Evolutionary conservation across 257 asterid genomes (phyloP).

Genomic region (Gentiana straminea): DNA sequence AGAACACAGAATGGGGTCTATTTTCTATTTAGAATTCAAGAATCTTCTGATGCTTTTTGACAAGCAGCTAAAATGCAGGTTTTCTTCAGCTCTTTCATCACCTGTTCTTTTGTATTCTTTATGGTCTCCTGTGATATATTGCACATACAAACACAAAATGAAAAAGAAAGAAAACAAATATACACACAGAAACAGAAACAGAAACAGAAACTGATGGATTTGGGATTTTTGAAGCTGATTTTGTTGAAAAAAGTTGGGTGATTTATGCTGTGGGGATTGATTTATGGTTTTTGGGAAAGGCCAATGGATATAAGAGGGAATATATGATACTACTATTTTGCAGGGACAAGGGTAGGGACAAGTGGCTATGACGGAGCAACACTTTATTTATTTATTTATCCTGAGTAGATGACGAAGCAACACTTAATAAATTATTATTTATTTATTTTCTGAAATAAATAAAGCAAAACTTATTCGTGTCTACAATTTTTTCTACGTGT

Average conservation of each 20-base stretch:
- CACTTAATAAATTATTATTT: too few relatives aligned
- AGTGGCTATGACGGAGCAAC: conserved; percentile 13
- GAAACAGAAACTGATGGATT: too few relatives aligned
- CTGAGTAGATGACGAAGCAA: too few relatives aligned
- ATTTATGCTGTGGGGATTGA: conserved; percentile 2
- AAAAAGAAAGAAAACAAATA: too few relatives aligned
- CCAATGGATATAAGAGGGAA: conserved; percentile 3
- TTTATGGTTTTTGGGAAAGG: conserved; percentile 4
- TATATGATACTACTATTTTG: conserved; percentile 14
- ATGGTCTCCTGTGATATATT: background rate
- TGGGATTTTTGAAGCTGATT: too few relatives aligned
- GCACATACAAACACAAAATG: too few relatives aligned
- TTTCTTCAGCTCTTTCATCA: background rate
- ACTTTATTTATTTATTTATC: too few relatives aligned
- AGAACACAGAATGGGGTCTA: conserved; percentile 8
- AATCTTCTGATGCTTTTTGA: conserved; percentile 22
- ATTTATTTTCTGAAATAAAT: too few relatives aligned
- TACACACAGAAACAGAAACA: too few relatives aligned
- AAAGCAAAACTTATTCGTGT: too few relatives aligned
- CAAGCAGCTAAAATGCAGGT: conserved; percentile 1
- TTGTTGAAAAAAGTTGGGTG: conserved; percentile 1
- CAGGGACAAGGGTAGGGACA: conserved; percentile 12
- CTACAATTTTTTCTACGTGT: too few relatives aligned
- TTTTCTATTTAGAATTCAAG: conserved; percentile 16
- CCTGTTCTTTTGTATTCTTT: background rate